Percentiles rank a stretch among this genome's conserved stretches.
phyloP scores from a whole-genome alignment of 495 filamentous ascomycete species.

The Amphirosellinia nigrospora region DNA sequence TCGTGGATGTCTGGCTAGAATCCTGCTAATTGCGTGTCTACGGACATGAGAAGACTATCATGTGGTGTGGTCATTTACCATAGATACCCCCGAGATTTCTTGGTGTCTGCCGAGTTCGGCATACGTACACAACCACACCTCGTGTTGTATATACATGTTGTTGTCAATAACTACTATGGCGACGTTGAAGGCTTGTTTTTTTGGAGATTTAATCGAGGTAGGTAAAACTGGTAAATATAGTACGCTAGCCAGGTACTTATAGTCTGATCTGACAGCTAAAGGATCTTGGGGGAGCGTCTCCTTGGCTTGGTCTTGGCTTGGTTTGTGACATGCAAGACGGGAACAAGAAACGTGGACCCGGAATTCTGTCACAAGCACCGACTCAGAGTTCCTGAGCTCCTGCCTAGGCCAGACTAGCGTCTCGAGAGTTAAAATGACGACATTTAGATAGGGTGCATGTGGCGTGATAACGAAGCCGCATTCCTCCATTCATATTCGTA shows the following conservation, averaged over 20 bases:
- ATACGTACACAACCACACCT: background rate
- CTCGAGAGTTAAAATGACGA: conserved; percentile 1
- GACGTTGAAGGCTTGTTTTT: background rate
- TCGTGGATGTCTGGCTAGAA: background rate
- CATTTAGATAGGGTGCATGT: conserved; percentile 6
- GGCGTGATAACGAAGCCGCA: too few relatives aligned
- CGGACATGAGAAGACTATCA: background rate
- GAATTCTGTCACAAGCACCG: conserved; percentile 3
- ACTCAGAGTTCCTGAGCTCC: background rate
- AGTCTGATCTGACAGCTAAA: background rate
- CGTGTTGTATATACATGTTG: background rate
- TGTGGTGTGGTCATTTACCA: background rate
- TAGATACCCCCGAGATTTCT: background rate
- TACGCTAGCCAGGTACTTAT: background rate
- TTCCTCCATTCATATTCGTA: background rate
- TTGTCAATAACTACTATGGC: background rate
- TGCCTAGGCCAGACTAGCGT: background rate
- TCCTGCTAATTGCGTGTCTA: background rate
- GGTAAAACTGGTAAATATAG: background rate
- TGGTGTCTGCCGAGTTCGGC: background rate
- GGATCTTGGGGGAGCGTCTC: background rate
- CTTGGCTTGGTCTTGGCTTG: too few relatives aligned
- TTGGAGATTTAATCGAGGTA: too few relatives aligned
- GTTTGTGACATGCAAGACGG: conserved; percentile 8
- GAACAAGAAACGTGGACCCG: conserved; percentile 3